These are phyloP conservation scores for Mucor indicus DNA, from an alignment of 371 early-diverging fungal species.

Conservation along the genomic window DNA sequence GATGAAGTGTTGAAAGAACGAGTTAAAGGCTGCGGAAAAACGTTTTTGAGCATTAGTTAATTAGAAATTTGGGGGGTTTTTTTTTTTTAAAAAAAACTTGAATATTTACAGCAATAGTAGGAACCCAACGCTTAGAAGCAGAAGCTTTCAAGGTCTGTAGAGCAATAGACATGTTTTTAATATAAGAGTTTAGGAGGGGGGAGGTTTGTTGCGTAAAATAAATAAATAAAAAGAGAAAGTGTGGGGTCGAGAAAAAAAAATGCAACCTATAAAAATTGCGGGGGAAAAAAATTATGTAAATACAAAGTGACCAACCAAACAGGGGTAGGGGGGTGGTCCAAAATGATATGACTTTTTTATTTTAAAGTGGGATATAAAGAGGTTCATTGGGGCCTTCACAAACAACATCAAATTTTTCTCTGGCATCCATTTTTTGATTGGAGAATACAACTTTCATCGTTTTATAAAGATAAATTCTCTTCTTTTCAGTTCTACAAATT, in stretches of 20 bases:
- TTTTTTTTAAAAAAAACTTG: not conserved
- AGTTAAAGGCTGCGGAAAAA: constrained; percentile 32
- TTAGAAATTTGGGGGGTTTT: not conserved
- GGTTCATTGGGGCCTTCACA: constrained; percentile 60
- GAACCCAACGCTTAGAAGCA: constrained; percentile 18
- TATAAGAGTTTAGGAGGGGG: constrained; percentile 2
- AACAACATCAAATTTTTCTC: constrained; percentile 61
- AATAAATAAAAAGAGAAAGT: constrained; percentile 3
- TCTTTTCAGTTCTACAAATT: constrained; percentile 54
- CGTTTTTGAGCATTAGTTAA: not conserved
- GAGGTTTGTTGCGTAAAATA: constrained; percentile 3
- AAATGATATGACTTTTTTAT: not conserved
- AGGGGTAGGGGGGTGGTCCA: not conserved
- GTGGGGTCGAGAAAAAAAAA: not conserved
- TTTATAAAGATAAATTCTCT: constrained; percentile 64
- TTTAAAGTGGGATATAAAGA: constrained; percentile 30
- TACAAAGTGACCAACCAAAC: not conserved
- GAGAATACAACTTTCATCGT: constrained; percentile 77
- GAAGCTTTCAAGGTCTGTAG: constrained; percentile 15
- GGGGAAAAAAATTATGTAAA: not conserved
- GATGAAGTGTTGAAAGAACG: constrained; percentile 37
- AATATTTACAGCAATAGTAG: constrained; percentile 12
- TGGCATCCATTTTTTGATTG: constrained; percentile 54
- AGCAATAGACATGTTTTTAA: constrained; percentile 19
- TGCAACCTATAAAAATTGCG: too few relatives aligned